Evolutionary conservation across 495 filamentous ascomycete species (phyloP), one percentile per base, ranked within the genome.

Genomic region (Penicillium steckii): DNA sequence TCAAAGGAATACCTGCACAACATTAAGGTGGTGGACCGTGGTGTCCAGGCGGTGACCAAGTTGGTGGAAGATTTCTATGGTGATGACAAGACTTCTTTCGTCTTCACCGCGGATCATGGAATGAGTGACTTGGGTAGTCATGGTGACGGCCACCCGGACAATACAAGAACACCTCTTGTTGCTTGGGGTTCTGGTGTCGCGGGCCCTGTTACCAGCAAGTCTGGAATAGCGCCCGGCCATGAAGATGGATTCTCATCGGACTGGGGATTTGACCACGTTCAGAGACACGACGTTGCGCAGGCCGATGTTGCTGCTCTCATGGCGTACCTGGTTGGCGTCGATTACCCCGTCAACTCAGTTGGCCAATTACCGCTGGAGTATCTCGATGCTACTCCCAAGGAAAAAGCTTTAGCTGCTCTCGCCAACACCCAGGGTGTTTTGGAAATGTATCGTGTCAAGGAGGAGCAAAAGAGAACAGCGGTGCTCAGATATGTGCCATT

Each of bases 111-210:
- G 2, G 94, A 99, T 59, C 94, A 99, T 72, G 94, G 94, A 9
- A 99, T 99, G 93, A 96, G 89, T 63, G 95, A 99, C 71, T 95
- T 88, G 87, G 94, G 94, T 10, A 96, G 90, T 55, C 94, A 99
- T 63, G 94, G 94, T 37, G 94, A 99, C 65, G 94, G 94, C 18
- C 94, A 99, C 71, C 94, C 94, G 1, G 90, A 99, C 65, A 99
- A 99, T 57, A 99, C 94, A 2, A 80, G 94, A 24, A 99, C 94
- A 19, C 94, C 94, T 9, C 75, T 99, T 8, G 88, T 99, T 62
- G 88, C 78, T 13, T 99, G 94, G 94, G 94, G 94, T 8, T 91
- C 94, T 48, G 94, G 94, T 22, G 86, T 97, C 29, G 90, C 90
- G 21, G 82, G 79, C 62, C 94, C 94, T 10, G 70, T 82, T 30